Evolutionary conservation across 164 flowering plant species (phyloP).

Genomic region (Taxillus chinensis): DNA sequence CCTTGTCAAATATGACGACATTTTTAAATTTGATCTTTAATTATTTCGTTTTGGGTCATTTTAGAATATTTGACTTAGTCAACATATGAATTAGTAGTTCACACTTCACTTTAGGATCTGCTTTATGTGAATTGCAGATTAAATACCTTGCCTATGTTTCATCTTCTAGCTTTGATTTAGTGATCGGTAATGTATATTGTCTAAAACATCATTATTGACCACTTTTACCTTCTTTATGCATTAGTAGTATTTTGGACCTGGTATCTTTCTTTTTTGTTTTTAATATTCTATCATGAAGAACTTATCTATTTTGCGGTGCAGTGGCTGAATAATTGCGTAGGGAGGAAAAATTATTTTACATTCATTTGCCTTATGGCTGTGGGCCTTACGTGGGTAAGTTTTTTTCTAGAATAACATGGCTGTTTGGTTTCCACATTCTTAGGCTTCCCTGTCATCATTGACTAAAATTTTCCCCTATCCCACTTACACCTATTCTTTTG

Average conservation of each 20-base stretch:
- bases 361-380: slow-evolving; percentile 74
- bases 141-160: no score
- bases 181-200: no score
- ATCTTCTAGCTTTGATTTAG: neutral
- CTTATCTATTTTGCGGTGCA: slow-evolving; percentile 20
- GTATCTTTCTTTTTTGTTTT: neutral
- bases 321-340: slow-evolving; percentile 94
- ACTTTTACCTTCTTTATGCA: neutral
- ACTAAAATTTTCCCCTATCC: neutral
- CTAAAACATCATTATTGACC: no score
- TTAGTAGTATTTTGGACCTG: neutral
- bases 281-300: neutral
- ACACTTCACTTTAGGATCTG: no score
- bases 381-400: slow-evolving; percentile 68
- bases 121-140: no score
- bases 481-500: neutral
- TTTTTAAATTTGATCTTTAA: no score
- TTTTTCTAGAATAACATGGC: slow-evolving; percentile 1
- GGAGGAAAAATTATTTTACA: slow-evolving; percentile 70
- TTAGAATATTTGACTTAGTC: no score
- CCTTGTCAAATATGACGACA: neutral
- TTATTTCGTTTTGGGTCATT: no score
- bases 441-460: neutral
- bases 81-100: no score
- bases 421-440: slow-evolving; percentile 3